Percentiles rank a stretch among this genome's conserved stretches.
Evolutionary conservation across 306 rosid species (phyloP).

Genomic region (Adenanthera pavonina): DNA sequence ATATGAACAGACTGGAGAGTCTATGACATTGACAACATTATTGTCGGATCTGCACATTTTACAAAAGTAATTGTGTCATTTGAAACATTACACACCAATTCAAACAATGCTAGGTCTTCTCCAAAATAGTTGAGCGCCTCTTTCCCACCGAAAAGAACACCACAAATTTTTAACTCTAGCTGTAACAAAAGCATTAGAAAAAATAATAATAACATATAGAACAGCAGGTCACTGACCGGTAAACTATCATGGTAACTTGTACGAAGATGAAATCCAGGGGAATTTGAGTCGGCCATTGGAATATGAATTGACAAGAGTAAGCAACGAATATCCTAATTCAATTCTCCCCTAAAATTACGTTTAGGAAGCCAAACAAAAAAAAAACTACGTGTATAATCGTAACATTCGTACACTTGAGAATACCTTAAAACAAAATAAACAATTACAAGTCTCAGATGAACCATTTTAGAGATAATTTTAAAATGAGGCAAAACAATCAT

Average conservation of each 20-base stretch:
- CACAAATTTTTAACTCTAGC: slow-evolving; percentile 13
- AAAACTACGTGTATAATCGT: background rate
- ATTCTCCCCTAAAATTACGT: background rate
- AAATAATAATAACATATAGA: background rate
- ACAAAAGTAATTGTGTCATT: background rate
- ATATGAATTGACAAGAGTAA: background rate
- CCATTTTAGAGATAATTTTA: background rate
- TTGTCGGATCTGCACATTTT: background rate
- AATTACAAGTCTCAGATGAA: slow-evolving; percentile 1
- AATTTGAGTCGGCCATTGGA: background rate
- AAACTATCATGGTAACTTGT: background rate
- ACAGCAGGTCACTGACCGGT: background rate
- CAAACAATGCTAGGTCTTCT: slow-evolving; percentile 70
- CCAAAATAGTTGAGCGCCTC: slow-evolving; percentile 88
- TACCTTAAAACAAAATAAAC: background rate
- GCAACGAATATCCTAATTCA: background rate
- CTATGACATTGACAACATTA: background rate
- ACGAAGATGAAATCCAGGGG: background rate
- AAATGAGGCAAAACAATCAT: background rate
- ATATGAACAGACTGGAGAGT: background rate
- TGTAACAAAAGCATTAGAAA: background rate
- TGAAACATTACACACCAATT: slow-evolving; percentile 57
- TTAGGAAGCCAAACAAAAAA: background rate
- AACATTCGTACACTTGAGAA: background rate
- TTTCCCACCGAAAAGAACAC: slow-evolving; percentile 63